Evolutionary conservation across 305 asterid genomes (phyloP).

Genomic region (Coffea humblotiana): DNA sequence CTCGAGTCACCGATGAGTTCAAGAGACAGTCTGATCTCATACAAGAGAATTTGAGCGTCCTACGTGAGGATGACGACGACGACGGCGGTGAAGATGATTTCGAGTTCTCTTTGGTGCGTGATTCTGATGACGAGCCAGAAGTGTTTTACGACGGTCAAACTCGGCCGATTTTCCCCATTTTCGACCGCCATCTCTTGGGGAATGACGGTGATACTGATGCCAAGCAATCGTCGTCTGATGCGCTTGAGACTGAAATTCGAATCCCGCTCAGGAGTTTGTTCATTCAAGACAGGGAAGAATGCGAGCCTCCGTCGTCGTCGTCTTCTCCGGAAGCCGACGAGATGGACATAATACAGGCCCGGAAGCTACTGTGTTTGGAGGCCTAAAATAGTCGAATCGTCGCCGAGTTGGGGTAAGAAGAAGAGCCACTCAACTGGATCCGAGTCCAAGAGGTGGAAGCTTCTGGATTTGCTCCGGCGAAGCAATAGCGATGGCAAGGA

Average conservation of each 20-base stretch:
- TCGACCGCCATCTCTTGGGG: constrained; percentile 28
- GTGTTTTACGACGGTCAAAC: constrained; percentile 22
- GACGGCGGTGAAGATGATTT: constrained; percentile 24
- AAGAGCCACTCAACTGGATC: constrained; percentile 94
- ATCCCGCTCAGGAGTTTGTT: constrained; percentile 33
- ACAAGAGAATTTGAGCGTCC: neutral
- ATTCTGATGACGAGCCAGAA: constrained; percentile 8
- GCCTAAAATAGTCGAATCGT: constrained; percentile 27
- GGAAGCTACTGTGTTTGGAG: constrained; percentile 65
- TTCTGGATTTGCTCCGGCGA: constrained; percentile 70
- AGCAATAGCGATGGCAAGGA: constrained; percentile 89
- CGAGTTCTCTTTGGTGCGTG: constrained; percentile 30
- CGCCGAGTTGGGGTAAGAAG: constrained; percentile 39
- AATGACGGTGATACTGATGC: neutral
- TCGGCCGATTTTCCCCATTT: constrained; percentile 31
- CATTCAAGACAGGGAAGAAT: constrained; percentile 21
- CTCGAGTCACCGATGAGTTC: constrained; percentile 23
- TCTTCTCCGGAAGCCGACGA: constrained; percentile 76
- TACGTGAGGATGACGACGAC: constrained; percentile 8
- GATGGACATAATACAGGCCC: constrained; percentile 49
- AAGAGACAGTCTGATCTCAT: neutral
- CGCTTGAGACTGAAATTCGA: neutral
- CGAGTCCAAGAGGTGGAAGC: constrained; percentile 68
- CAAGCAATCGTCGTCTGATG: neutral
- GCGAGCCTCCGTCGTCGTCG: constrained; percentile 32